Evolutionary conservation across 1,284 basidiomycete species (phyloP).

Genomic region (Apiotrichum porosum): DNA sequence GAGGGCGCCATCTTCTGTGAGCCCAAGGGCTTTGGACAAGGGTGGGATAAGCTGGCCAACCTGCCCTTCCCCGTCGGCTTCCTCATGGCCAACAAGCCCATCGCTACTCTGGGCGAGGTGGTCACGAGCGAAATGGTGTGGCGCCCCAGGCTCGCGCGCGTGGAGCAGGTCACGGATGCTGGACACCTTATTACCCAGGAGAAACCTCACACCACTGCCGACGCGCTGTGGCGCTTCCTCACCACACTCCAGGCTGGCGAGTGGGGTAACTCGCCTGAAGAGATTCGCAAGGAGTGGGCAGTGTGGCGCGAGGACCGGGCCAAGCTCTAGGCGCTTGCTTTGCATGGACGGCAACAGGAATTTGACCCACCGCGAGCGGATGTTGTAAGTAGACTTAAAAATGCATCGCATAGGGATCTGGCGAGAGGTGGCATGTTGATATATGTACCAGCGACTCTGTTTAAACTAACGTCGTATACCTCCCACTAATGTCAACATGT

Average conservation of each 20-base stretch:
- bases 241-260: constrained; percentile 13
- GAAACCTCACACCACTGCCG: constrained; percentile 30
- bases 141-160: constrained; percentile 24
- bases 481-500: no score
- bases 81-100: constrained; percentile 18
- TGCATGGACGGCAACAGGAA: no score
- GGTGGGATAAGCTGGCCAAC: constrained; percentile 32
- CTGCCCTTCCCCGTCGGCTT: constrained; percentile 34
- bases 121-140: constrained; percentile 33
- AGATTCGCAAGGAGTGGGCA: constrained; percentile 1
- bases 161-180: constrained; percentile 31
- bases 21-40: constrained; percentile 24
- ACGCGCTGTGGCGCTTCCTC: constrained; percentile 32
- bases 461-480: no score
- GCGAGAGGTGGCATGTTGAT: no score
- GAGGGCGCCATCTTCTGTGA: constrained; percentile 37
- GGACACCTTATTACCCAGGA: constrained; percentile 42
- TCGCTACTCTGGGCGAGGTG: constrained; percentile 27
- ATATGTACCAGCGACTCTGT: no score
- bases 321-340: no score
- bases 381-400: no score
- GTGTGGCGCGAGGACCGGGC: no score
- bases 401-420: no score
- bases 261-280: constrained; percentile 5
- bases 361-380: no score